These are phyloP conservation scores for Sutorius australiensis DNA, from an alignment of 768 basidiomycete species.

Conservation along the genomic window DNA sequence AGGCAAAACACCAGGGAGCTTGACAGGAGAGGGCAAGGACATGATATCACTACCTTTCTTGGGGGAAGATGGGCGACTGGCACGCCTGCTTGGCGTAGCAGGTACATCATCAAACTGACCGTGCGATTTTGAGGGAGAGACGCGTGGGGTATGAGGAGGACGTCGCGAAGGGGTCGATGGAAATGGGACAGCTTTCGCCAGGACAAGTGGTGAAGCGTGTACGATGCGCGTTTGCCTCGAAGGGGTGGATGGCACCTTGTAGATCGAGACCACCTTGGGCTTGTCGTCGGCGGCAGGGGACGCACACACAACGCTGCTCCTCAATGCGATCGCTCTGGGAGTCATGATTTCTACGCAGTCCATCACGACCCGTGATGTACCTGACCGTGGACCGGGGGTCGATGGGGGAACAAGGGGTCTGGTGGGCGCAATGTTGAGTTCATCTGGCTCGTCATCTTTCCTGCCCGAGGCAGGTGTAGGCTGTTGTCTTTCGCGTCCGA, in stretches of 20 bases:
- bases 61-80: conserved; percentile 8
- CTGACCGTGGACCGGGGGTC: conserved; percentile 21
- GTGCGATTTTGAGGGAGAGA: conserved; percentile 15
- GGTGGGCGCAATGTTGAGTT: conserved; percentile 24
- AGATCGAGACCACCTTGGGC: not conserved
- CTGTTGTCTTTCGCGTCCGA: conserved; percentile 23
- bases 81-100: conserved; percentile 15
- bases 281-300: conserved; percentile 13
- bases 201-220: not conserved
- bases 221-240: conserved; percentile 6
- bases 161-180: conserved; percentile 18
- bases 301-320: not conserved
- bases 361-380: conserved; percentile 23
- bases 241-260: conserved; percentile 18
- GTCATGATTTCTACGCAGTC: conserved; percentile 33
- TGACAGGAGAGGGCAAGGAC: conserved; percentile 13
- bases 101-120: conserved; percentile 6
- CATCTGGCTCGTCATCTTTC: conserved; percentile 22
- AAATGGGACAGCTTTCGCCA: not conserved
- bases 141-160: conserved; percentile 13
- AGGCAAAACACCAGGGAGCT: conserved; percentile 33
- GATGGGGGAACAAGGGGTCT: conserved; percentile 12
- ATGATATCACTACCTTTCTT: conserved; percentile 8
- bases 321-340: conserved; percentile 13
- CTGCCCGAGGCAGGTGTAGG: conserved; percentile 1